Percentiles rank a stretch among this genome's conserved stretches.
Conservation (phyloP, 2,329 filamentous ascomycete species). For the Penicillium sp. region DNA sequence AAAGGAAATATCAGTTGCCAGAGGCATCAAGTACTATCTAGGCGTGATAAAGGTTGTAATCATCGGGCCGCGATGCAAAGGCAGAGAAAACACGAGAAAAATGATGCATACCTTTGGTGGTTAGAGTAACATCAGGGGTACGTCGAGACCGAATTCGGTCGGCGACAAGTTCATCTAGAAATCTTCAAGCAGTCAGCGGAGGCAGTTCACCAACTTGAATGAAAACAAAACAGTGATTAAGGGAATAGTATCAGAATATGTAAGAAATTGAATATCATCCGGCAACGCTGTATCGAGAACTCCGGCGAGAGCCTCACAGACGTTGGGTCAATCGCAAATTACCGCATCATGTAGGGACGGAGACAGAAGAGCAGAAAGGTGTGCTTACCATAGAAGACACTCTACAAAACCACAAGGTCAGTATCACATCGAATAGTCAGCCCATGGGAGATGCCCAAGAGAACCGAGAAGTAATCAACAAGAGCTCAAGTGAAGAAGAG, state of each 20-base stretch:
- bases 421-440: too few species aligned
- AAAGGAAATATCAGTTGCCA: constrained; percentile 52
- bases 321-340: constrained; percentile 98
- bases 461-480: too few species aligned
- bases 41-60: constrained; percentile 57
- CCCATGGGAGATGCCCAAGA: too few species aligned
- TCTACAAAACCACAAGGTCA: too few species aligned
- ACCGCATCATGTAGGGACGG: constrained; percentile 66
- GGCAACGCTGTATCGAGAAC: constrained; percentile 68
- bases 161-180: not conserved
- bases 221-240: constrained; percentile 2
- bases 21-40: constrained; percentile 65
- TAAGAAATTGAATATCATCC: constrained; percentile 93
- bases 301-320: constrained; percentile 86
- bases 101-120: constrained; percentile 23
- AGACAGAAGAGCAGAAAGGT: constrained; percentile 6
- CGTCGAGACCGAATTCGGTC: not conserved
- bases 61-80: constrained; percentile 47
- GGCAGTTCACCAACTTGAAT: constrained; percentile 5
- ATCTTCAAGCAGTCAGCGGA: constrained; percentile 26
- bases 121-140: not conserved
- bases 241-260: constrained; percentile 76
- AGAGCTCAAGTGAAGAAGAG: constrained; percentile 4
- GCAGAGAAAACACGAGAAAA: constrained; percentile 3
- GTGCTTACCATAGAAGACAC: constrained; percentile 28